Percentiles rank a stretch among this genome's conserved stretches.
Conservation (phyloP, 2,329 filamentous ascomycete genomes). For the Ophiostoma sp. region DNA sequence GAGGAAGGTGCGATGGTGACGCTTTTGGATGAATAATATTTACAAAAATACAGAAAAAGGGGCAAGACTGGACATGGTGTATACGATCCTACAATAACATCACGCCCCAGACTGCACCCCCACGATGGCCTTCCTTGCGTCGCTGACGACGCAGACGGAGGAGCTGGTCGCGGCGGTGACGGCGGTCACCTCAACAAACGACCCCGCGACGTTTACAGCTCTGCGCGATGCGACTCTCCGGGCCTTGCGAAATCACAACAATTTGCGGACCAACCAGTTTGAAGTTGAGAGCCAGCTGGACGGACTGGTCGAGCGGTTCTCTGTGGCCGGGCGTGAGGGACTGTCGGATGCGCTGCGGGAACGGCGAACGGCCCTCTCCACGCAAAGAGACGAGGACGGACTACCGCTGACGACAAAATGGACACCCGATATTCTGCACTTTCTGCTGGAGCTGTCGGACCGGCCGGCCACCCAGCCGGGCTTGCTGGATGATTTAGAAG, state of each 20-base stretch:
- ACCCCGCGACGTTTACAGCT: slow-evolving; percentile 43
- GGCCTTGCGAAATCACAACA: slow-evolving; percentile 55
- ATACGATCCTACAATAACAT: no score
- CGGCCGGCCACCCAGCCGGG: slow-evolving; percentile 70
- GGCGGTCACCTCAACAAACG: slow-evolving; percentile 40
- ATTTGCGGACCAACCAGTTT: slow-evolving; percentile 72
- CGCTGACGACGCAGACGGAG: slow-evolving; percentile 64
- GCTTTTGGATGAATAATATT: not conserved
- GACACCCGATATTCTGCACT: slow-evolving; percentile 75
- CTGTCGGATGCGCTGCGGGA: slow-evolving; percentile 68
- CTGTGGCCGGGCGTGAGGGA: slow-evolving; percentile 74
- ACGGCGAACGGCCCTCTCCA: slow-evolving; percentile 36
- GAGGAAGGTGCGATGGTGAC: not conserved
- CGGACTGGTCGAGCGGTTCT: slow-evolving; percentile 83
- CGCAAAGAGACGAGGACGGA: not conserved
- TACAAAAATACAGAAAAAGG: not conserved
- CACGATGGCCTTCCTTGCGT: slow-evolving; percentile 71
- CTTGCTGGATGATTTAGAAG: slow-evolving; percentile 59
- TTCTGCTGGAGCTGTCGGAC: slow-evolving; percentile 80
- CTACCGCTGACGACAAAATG: slow-evolving; percentile 53
- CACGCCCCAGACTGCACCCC: not conserved
- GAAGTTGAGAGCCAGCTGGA: slow-evolving; percentile 64
- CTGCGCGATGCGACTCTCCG: slow-evolving; percentile 53
- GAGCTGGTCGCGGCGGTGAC: slow-evolving; percentile 69
- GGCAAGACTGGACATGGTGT: no score